Conservation (phyloP, 306 rosid genomes). For the Pyrus pyrifolia region DNA sequence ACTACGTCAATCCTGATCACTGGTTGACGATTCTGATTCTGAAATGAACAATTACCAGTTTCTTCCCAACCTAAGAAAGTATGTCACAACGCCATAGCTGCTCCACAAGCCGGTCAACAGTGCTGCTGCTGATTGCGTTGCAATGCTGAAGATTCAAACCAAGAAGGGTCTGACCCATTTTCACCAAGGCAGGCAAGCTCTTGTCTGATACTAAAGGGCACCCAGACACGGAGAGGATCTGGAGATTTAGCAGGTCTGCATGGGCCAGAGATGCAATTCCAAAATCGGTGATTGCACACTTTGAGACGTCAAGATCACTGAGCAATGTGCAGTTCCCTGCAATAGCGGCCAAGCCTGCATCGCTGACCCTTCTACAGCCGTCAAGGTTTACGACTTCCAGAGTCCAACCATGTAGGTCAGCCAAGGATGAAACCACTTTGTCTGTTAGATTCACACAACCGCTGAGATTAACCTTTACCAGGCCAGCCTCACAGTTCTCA, state of each 20-base stretch:
- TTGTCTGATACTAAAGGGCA: slow-evolving; percentile 55
- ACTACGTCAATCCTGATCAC: slow-evolving; percentile 10
- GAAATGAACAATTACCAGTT: slow-evolving; percentile 3
- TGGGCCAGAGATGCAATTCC: slow-evolving; percentile 59
- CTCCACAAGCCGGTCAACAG: slow-evolving; percentile 46
- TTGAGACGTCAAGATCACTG: slow-evolving; percentile 69
- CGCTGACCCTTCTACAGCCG: slow-evolving; percentile 53
- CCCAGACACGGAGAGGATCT: slow-evolving; percentile 67
- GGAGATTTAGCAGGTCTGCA: slow-evolving; percentile 40
- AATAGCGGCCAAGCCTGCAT: slow-evolving; percentile 58
- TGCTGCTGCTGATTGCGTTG: slow-evolving; percentile 49
- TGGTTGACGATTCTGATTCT: slow-evolving; percentile 4
- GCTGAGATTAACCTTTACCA: slow-evolving; percentile 57
- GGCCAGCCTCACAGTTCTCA: slow-evolving; percentile 56
- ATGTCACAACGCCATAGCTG: slow-evolving; percentile 74
- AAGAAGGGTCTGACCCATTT: slow-evolving; percentile 51
- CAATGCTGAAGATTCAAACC: slow-evolving; percentile 78
- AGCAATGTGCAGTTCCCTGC: slow-evolving; percentile 55
- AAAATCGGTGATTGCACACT: slow-evolving; percentile 54
- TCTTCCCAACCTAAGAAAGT: slow-evolving; percentile 44
- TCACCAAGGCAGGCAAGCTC: slow-evolving; percentile 49
- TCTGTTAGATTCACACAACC: slow-evolving; percentile 71
- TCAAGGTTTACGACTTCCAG: slow-evolving; percentile 63
- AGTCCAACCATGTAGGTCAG: slow-evolving; percentile 54
- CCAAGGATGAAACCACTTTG: slow-evolving; percentile 41